Evolutionary conservation across 1,284 basidiomycete genomes (phyloP), one percentile per base, ranked within the genome.

Genomic region (Cystobasidium pallidum): DNA sequence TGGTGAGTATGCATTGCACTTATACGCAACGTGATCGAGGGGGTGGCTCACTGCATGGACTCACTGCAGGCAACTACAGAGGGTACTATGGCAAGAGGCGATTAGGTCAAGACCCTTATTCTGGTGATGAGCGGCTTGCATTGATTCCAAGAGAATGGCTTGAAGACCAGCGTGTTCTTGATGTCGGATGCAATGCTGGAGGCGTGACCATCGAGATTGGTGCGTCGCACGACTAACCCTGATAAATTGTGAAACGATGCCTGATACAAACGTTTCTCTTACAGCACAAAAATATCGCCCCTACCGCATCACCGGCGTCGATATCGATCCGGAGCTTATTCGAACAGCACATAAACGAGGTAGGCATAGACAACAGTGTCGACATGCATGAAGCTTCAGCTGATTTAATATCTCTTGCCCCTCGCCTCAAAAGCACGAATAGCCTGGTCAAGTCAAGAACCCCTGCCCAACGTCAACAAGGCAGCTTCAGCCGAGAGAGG

Each of bases 151-250:
- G 78, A 2, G 77, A 80, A 3, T 82, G 89, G 34, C 87, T 92
- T 76, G 26, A 73, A 1, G 83, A 80, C 26, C 85, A 85, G 67
- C 82, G 83, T 57, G 88, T 92, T 1, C 83, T 92, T 11, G 91
- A 93, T 78, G 80, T 92, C 0, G 91, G 91, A 1, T 91, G 89
- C 78, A 93, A 92, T 79, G 88, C 91, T 78, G 91, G 91, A 1
- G 86, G 85, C 83, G 86, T 92, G 26, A 88, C 89, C 0, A 89
- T 89, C 76, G 89, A 92, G 79, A 87, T 92, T 45, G 91, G 91
- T 89, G 73, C 57, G 82, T 76, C 21, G 13, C 54, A 57, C 26
- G 6, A 19, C 24, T 45, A 11, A 30, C 28, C 11, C 39, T n/a
- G 41, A 52, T 2, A 32, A 1, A 30, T 19, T n/a, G 32, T 28